A percentile compares a stretch with the other conserved stretches of the same genome.
Evolutionary conservation across 768 basidiomycete genomes (phyloP).

Genomic region (Suillus bovinus): DNA sequence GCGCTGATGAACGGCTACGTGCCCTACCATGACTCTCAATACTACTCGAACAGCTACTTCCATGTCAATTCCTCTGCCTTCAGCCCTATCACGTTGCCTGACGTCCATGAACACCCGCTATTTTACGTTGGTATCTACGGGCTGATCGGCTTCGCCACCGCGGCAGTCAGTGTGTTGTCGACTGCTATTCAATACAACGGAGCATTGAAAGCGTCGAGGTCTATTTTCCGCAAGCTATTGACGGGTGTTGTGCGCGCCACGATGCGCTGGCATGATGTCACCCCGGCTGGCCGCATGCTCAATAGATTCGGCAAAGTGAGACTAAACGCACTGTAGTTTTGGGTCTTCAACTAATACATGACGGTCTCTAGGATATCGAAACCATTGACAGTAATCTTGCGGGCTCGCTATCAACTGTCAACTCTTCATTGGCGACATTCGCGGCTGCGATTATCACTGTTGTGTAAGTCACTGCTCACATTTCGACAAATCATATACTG

Average conservation of each 20-base stretch:
- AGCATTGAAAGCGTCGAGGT: conserved; percentile 35
- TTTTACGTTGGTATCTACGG: conserved; percentile 75
- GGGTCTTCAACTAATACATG: conserved; percentile 2
- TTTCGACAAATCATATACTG: conserved; percentile 18
- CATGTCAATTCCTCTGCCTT: conserved; percentile 16
- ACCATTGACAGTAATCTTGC: conserved; percentile 79
- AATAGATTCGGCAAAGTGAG: conserved; percentile 77
- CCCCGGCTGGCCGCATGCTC: conserved; percentile 79
- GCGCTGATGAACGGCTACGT: conserved; percentile 26
- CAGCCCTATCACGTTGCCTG: conserved; percentile 37
- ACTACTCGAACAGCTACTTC: conserved; percentile 18
- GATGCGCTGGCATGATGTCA: conserved; percentile 83
- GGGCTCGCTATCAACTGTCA: conserved; percentile 70
- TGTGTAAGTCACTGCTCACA: conserved; percentile 42
- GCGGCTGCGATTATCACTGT: conserved; percentile 74
- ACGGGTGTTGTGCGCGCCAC: conserved; percentile 76
- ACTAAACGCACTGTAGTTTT: not conserved
- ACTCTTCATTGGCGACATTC: conserved; percentile 75
- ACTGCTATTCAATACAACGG: conserved; percentile 61
- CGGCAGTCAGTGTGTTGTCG: conserved; percentile 46
- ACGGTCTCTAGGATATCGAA: conserved; percentile 63
- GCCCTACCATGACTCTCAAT: conserved; percentile 19
- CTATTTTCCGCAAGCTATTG: conserved; percentile 52
- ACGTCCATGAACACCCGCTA: conserved; percentile 58
- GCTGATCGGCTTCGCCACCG: conserved; percentile 53